phyloP scores from a whole-genome alignment of 169 alveolate genomes.

The Theileria luwenshuni region DNA sequence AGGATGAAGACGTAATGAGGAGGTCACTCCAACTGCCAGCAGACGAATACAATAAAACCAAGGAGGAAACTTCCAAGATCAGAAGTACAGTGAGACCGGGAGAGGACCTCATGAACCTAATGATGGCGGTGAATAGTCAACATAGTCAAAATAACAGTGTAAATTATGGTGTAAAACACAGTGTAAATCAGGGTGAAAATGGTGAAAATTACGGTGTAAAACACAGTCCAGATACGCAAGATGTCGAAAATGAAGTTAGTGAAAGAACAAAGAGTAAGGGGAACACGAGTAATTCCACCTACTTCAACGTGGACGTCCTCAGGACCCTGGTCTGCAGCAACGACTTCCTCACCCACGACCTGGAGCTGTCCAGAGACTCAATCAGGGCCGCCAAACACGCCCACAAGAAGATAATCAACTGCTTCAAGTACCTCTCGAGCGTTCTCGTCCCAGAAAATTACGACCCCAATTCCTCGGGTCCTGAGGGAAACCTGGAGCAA shows the following conservation, averaged over 20 bases:
- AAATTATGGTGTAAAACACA: too few species aligned
- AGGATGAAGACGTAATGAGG: background rate
- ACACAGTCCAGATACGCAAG: background rate
- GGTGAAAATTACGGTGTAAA: background rate
- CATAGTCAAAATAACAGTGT: background rate
- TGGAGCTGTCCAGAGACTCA: slow-evolving; percentile 27
- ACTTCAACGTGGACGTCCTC: slow-evolving; percentile 59
- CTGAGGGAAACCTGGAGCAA: background rate
- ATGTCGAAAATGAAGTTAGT: background rate
- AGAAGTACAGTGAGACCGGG: background rate
- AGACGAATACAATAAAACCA: background rate
- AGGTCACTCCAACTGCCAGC: background rate
- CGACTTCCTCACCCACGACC: slow-evolving; percentile 62
- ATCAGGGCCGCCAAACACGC: slow-evolving; percentile 38
- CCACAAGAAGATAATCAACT: slow-evolving; percentile 50
- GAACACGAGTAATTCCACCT: slow-evolving; percentile 14
- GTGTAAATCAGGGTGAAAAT: background rate
- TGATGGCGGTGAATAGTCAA: background rate
- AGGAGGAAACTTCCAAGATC: background rate
- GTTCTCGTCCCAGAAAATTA: slow-evolving; percentile 7
- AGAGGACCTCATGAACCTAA: background rate
- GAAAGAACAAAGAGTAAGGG: slow-evolving; percentile 11
- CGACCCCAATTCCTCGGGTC: background rate
- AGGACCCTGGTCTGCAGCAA: slow-evolving; percentile 49
- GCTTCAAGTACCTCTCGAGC: slow-evolving; percentile 53